A percentile compares a stretch with the other conserved stretches of the same genome.
These are phyloP conservation scores for Musa balbisiana DNA, from an alignment of 202 grass and related monocot species.

Conservation along the genomic window DNA sequence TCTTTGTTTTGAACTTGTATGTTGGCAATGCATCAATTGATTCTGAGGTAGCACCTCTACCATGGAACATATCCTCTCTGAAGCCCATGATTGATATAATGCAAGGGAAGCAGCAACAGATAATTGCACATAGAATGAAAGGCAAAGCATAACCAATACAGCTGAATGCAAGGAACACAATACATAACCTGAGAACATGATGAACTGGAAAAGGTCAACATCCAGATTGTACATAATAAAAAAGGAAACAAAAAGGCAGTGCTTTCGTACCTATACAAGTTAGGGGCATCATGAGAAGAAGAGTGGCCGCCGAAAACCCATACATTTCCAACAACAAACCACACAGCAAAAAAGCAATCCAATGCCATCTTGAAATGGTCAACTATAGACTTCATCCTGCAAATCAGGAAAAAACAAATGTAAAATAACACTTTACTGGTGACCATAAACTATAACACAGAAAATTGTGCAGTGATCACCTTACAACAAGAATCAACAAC, in stretches of 20 bases:
- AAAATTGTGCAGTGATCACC: background rate
- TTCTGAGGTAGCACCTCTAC: constrained; percentile 77
- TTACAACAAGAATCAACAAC: too few species aligned
- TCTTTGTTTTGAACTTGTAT: constrained; percentile 85
- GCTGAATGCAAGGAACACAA: constrained; percentile 88
- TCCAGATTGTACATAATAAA: background rate
- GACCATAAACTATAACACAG: background rate
- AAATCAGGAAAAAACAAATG: constrained; percentile 16
- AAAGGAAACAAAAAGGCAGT: background rate
- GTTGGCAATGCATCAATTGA: constrained; percentile 75
- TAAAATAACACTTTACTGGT: background rate
- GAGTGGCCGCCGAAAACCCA: constrained; percentile 85
- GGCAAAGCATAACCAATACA: constrained; percentile 97
- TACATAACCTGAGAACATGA: constrained; percentile 59
- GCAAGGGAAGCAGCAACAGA: constrained; percentile 91
- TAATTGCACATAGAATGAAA: constrained; percentile 94
- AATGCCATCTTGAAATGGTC: constrained; percentile 97
- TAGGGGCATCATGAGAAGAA: constrained; percentile 58
- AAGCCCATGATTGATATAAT: constrained; percentile 93
- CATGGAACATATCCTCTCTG: constrained; percentile 71
- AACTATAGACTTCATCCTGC: constrained; percentile 84
- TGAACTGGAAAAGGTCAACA: constrained; percentile 9
- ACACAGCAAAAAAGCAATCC: constrained; percentile 94
- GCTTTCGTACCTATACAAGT: constrained; percentile 69
- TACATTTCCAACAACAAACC: constrained; percentile 96